Conservation (phyloP, 2,329 filamentous ascomycete species). For the Fusarium burgessii region DNA sequence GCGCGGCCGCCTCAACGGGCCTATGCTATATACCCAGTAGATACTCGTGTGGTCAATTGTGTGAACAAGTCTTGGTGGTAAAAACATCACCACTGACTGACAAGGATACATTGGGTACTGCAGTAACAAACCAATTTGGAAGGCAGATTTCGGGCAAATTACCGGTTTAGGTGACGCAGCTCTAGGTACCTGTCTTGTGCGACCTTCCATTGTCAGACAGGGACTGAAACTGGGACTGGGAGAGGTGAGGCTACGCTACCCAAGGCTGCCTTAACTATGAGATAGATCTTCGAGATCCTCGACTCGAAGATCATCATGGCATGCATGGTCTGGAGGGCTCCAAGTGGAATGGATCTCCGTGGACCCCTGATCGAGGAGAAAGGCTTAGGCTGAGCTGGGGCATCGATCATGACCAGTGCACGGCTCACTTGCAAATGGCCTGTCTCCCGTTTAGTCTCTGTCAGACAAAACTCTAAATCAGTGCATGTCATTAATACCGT, state of each 20-base stretch:
- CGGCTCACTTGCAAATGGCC: background rate
- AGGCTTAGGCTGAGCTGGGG: constrained; percentile 61
- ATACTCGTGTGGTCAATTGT: background rate
- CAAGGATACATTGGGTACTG: constrained; percentile 20
- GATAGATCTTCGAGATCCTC: constrained; percentile 57
- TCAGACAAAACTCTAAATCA: constrained; percentile 11
- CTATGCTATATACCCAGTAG: background rate
- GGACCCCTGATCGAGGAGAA: constrained; percentile 44
- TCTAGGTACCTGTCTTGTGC: background rate
- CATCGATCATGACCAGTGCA: constrained; percentile 4
- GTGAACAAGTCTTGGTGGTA: background rate
- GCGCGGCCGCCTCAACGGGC: constrained; percentile 19
- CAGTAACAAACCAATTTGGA: constrained; percentile 28
- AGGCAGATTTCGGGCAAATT: constrained; percentile 32
- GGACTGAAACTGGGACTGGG: constrained; percentile 32
- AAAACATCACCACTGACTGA: constrained; percentile 1
- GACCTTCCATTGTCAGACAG: constrained; percentile 45
- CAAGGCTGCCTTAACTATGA: constrained; percentile 48
- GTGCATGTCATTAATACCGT: background rate
- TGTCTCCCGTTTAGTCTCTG: background rate
- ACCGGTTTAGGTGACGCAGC: constrained; percentile 6
- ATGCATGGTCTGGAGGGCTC: constrained; percentile 51
- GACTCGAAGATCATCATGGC: constrained; percentile 51
- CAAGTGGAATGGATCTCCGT: constrained; percentile 50
- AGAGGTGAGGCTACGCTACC: constrained; percentile 45